A percentile compares a stretch with the other conserved stretches of the same genome.
Conservation (phyloP, 140 eudicot genomes). For the Oenanthe javanica region DNA sequence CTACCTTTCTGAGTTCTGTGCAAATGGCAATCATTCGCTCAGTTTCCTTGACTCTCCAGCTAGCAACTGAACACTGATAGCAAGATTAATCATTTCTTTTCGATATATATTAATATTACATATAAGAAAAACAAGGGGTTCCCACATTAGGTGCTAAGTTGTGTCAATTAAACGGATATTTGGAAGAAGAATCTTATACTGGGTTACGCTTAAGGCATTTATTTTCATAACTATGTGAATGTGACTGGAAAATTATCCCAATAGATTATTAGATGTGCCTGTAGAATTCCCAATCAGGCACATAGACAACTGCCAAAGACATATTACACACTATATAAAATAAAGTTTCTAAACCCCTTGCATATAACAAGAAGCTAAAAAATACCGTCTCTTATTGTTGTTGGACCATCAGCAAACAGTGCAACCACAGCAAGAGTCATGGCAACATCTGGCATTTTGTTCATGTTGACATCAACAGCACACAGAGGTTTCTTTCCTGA, state of each 20-base stretch:
- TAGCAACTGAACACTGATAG: conserved; percentile 60
- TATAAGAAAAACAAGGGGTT: background rate
- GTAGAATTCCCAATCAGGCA: background rate
- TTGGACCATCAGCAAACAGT: conserved; percentile 88
- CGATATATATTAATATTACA: background rate
- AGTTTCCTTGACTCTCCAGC: conserved; percentile 99
- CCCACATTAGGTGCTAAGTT: background rate
- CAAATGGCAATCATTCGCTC: conserved; percentile 99
- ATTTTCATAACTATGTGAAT: background rate
- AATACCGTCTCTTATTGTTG: conserved; percentile 93
- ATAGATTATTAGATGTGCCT: background rate
- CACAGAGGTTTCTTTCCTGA: conserved; percentile 66
- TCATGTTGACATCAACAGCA: conserved; percentile 95
- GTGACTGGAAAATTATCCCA: background rate
- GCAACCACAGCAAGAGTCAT: conserved; percentile 99
- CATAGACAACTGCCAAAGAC: background rate
- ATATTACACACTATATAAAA: background rate
- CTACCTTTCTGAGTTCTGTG: conserved; percentile 90
- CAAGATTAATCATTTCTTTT: background rate
- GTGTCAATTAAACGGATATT: background rate
- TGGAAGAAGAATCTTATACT: background rate
- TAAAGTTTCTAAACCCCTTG: background rate
- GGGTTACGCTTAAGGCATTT: background rate
- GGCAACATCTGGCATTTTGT: conserved; percentile 99
- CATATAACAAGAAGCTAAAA: conserved; percentile 1